A percentile compares a stretch with the other conserved stretches of the same genome.
phyloP scores from a whole-genome alignment of 2,329 filamentous ascomycete genomes.

The Fusarium luffae region DNA sequence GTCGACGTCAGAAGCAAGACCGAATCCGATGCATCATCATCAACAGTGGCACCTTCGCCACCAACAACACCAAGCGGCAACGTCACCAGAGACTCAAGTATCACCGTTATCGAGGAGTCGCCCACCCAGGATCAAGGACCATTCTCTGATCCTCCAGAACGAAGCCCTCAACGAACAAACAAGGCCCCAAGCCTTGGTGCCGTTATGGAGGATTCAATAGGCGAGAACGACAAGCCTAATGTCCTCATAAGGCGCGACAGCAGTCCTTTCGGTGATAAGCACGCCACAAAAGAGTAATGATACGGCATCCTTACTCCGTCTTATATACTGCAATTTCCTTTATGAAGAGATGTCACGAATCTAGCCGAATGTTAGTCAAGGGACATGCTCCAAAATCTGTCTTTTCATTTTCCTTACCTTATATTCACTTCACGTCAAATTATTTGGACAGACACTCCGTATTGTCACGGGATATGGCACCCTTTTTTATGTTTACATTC shows the following conservation, averaged over 20 bases:
- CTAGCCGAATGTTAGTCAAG: constrained; percentile 24
- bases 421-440: constrained; percentile 41
- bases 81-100: constrained; percentile 54
- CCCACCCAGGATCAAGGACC: constrained; percentile 65
- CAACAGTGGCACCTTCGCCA: constrained; percentile 31
- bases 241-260: constrained; percentile 47
- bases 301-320: constrained; percentile 6
- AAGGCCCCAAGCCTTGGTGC: constrained; percentile 63
- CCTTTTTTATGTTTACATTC: constrained; percentile 40
- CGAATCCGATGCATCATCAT: constrained; percentile 48
- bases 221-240: constrained; percentile 50
- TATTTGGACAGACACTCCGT: constrained; percentile 41
- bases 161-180: constrained; percentile 43
- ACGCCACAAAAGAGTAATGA: constrained; percentile 63
- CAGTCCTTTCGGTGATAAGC: constrained; percentile 69
- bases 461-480: constrained; percentile 40
- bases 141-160: constrained; percentile 66
- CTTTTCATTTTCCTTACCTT: constrained; percentile 23
- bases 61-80: constrained; percentile 40
- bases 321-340: constrained; percentile 32
- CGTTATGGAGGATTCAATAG: constrained; percentile 63
- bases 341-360: constrained; percentile 39
- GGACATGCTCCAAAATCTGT: constrained; percentile 24
- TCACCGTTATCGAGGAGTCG: constrained; percentile 63
- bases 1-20: constrained; percentile 53